phyloP scores from a whole-genome alignment of 805 yeast genomes.

The Pichia phayaonensis region DNA sequence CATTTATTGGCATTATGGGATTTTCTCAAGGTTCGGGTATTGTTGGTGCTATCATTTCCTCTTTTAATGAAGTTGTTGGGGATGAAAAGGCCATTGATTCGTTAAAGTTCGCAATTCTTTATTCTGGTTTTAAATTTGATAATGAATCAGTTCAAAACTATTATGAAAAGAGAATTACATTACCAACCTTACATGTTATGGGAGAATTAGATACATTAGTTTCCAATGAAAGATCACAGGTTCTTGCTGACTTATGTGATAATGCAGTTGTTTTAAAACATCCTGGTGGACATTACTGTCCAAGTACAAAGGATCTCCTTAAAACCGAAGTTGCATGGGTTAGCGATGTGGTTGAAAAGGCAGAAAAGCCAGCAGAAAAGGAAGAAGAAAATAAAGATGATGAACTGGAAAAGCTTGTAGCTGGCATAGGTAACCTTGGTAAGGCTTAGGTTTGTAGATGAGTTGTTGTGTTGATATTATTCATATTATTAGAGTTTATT shows the following conservation, averaged over 20 bases:
- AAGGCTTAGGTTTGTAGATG: slow-evolving; percentile 14
- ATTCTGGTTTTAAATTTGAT: slow-evolving; percentile 49
- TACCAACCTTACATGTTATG: slow-evolving; percentile 60
- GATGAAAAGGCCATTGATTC: slow-evolving; percentile 34
- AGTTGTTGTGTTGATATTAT: too few species aligned
- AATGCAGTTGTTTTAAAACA: slow-evolving; percentile 52
- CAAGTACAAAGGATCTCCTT: slow-evolving; percentile 57
- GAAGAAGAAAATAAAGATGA: slow-evolving; percentile 10
- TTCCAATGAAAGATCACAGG: slow-evolving; percentile 58
- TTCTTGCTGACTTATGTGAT: slow-evolving; percentile 48
- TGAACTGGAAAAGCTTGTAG: slow-evolving; percentile 20
- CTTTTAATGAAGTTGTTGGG: slow-evolving; percentile 44
- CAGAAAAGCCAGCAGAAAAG: slow-evolving; percentile 6
- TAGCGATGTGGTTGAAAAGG: slow-evolving; percentile 16
- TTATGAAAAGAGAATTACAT: slow-evolving; percentile 22
- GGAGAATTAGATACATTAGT: slow-evolving; percentile 89
- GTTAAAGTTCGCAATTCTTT: slow-evolving; percentile 67
- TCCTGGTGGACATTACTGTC: slow-evolving; percentile 97
- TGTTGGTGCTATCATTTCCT: slow-evolving; percentile 60
- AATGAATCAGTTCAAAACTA: slow-evolving; percentile 23
- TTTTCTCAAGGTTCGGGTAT: slow-evolving; percentile 94
- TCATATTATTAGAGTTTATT: neutral
- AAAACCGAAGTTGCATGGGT: slow-evolving; percentile 31
- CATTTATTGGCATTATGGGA: slow-evolving; percentile 83
- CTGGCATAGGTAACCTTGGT: slow-evolving; percentile 25